Conservation (phyloP, 371 early-diverging fungal species). For the Lichtheimia corymbifera region DNA sequence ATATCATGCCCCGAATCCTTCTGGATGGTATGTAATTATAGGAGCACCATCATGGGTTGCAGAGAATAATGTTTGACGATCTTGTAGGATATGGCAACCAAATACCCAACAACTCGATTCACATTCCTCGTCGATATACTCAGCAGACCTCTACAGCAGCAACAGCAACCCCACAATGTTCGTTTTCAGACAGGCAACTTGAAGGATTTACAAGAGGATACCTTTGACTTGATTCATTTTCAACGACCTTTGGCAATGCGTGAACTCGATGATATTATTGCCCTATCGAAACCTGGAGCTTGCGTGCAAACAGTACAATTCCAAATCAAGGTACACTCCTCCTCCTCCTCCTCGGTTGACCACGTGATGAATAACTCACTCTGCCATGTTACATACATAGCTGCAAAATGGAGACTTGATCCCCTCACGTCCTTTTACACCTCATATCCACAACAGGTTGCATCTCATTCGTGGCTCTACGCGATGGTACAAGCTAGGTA, state of each 20-base stretch:
- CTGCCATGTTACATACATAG: no score
- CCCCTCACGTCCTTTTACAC: no score
- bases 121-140: slow-evolving; percentile 4
- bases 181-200: slow-evolving; percentile 5
- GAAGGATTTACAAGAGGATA: neutral
- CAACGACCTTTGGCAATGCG: slow-evolving; percentile 1
- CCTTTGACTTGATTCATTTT: slow-evolving; percentile 12
- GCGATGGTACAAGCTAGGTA: no score
- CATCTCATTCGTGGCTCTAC: no score
- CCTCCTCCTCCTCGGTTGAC: no score
- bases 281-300: slow-evolving; percentile 10
- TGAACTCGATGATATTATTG: slow-evolving; percentile 1
- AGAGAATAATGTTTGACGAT: no score
- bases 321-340: slow-evolving; percentile 13
- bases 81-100: slow-evolving; percentile 9
- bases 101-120: slow-evolving; percentile 5
- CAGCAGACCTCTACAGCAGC: neutral
- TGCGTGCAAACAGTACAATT: slow-evolving; percentile 15
- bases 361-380: no score
- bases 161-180: slow-evolving; percentile 6
- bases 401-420: no score
- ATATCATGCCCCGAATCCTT: slow-evolving; percentile 4
- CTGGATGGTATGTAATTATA: neutral
- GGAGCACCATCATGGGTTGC: no score
- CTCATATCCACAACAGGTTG: no score